Percentiles rank a stretch among this genome's conserved stretches.
phyloP scores from a whole-genome alignment of 2,329 filamentous ascomycete genomes.

The Didymella lethalis region DNA sequence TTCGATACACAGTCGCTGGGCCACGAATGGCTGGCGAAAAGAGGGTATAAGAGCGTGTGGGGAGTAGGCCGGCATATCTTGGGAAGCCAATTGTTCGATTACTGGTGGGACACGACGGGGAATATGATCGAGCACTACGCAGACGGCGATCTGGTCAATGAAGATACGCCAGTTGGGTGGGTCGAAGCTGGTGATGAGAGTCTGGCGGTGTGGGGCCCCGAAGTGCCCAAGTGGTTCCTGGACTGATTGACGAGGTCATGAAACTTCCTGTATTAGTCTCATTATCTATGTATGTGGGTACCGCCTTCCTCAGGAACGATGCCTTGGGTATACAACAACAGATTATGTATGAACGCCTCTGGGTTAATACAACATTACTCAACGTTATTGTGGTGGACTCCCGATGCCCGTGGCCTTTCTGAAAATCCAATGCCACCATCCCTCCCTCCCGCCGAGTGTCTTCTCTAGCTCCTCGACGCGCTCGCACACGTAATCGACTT shows the following conservation, averaged over 20 bases:
- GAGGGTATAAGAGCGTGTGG: constrained; percentile 72
- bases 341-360: not conserved
- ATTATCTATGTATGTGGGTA: not conserved
- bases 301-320: not conserved
- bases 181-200: constrained; percentile 52
- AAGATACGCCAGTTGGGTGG: constrained; percentile 59
- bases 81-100: constrained; percentile 76
- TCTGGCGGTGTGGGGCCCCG: constrained; percentile 55
- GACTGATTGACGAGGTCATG: constrained; percentile 26
- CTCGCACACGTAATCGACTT: constrained; percentile 58
- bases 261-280: not conserved
- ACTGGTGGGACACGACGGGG: constrained; percentile 70
- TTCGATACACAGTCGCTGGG: constrained; percentile 75
- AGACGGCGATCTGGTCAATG: constrained; percentile 72
- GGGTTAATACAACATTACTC: not conserved
- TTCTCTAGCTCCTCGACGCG: constrained; percentile 64
- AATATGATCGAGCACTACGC: constrained; percentile 76
- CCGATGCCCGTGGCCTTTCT: constrained; percentile 41
- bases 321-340: constrained; percentile 10
- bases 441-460: constrained; percentile 54
- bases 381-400: constrained; percentile 13
- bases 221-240: constrained; percentile 50
- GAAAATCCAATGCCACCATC: constrained; percentile 47
- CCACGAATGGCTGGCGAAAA: constrained; percentile 71
- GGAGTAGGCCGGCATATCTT: constrained; percentile 75